phyloP scores from a whole-genome alignment of 164 flowering plant genomes.

The Echeveria elegans region DNA sequence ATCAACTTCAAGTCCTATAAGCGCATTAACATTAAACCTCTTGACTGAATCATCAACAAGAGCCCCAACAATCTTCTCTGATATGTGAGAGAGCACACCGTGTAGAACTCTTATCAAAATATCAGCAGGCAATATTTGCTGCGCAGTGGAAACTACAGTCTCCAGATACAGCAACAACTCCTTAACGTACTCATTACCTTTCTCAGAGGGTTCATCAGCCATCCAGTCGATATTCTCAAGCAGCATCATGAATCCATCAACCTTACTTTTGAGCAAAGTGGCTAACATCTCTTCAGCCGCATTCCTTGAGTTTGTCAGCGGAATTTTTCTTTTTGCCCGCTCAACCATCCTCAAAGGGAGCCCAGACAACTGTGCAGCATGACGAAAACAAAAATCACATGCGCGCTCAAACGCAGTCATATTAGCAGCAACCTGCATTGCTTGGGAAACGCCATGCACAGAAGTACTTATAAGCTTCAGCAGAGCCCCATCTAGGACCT shows the following conservation, averaged over 20 bases:
- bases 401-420: conserved; percentile 93
- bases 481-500: conserved; percentile 78
- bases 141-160: conserved; percentile 89
- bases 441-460: conserved; percentile 71
- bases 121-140: conserved; percentile 72
- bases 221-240: conserved; percentile 94
- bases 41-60: conserved; percentile 71
- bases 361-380: conserved; percentile 96
- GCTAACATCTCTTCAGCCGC: conserved; percentile 84
- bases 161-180: conserved; percentile 90
- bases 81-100: conserved; percentile 78
- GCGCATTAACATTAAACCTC: conserved; percentile 70
- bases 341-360: conserved; percentile 85
- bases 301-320: conserved; percentile 69
- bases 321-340: conserved; percentile 76
- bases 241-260: conserved; percentile 76
- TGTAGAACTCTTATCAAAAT: conserved; percentile 69
- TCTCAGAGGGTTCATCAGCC: conserved; percentile 60
- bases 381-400: conserved; percentile 88
- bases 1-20: conserved; percentile 81
- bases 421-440: conserved; percentile 93
- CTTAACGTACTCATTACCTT: conserved; percentile 86
- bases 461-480: conserved; percentile 66
- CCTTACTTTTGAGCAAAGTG: conserved; percentile 73
- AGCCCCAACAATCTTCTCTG: conserved; percentile 68